Conservation (phyloP, 2,329 filamentous ascomycete genomes). For the Colletotrichum sp. region DNA sequence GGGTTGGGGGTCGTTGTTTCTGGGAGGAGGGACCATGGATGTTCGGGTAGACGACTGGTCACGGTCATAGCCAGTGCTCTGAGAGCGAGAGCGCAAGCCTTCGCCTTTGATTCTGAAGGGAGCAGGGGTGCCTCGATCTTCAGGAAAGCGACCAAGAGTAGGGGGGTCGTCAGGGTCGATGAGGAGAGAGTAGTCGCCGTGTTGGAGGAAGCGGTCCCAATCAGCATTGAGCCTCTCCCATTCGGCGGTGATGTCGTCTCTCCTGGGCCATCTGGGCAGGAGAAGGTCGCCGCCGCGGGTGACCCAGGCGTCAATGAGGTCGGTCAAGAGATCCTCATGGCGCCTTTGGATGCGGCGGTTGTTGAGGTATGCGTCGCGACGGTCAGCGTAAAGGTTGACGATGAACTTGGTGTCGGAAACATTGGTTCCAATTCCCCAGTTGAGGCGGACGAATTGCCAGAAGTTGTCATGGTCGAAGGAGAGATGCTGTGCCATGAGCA, state of each 20-base stretch:
- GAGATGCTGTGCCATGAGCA: background rate
- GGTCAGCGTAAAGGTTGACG: background rate
- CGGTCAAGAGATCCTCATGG: background rate
- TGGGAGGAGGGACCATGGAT: background rate
- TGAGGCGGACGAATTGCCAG: background rate
- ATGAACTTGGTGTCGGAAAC: background rate
- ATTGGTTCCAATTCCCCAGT: background rate
- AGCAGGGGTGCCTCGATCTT: background rate
- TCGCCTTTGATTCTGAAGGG: background rate
- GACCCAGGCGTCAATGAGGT: slow-evolving; percentile 13
- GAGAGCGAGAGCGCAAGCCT: background rate
- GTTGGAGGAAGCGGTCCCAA: background rate
- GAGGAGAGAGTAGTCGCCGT: background rate
- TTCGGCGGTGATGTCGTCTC: background rate
- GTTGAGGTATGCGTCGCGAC: background rate
- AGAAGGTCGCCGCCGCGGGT: background rate
- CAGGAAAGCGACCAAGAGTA: background rate
- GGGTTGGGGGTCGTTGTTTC: background rate
- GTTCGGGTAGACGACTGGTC: background rate
- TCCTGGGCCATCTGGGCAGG: background rate
- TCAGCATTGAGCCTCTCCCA: background rate
- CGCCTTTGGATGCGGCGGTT: background rate
- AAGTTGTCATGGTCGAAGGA: background rate
- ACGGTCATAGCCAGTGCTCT: background rate
- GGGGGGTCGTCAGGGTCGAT: background rate